phyloP scores from a whole-genome alignment of 1,284 basidiomycete species.

The Naganishia albida region DNA sequence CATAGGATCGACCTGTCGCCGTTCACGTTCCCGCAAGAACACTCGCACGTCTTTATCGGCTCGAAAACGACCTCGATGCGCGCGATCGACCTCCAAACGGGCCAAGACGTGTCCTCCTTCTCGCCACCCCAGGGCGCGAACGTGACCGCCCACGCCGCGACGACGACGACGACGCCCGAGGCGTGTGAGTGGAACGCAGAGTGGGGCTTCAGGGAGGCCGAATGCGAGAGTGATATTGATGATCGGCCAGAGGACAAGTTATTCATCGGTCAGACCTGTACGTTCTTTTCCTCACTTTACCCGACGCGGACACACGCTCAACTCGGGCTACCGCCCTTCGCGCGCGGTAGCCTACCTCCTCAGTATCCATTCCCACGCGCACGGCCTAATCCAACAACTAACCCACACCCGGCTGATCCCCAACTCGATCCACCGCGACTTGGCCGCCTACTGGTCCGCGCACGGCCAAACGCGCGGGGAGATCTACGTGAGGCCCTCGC shows the following conservation, averaged over 20 bases:
- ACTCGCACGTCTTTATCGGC: slow-evolving; percentile 51
- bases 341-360: slow-evolving; percentile 27
- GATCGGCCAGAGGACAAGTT: slow-evolving; percentile 33
- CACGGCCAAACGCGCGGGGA: slow-evolving; percentile 39
- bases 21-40: slow-evolving; percentile 51
- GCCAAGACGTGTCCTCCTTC: slow-evolving; percentile 49
- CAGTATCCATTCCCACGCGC: slow-evolving; percentile 26
- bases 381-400: slow-evolving; percentile 32
- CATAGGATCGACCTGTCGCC: slow-evolving; percentile 52
- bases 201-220: slow-evolving; percentile 22
- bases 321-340: too few species aligned
- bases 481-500: slow-evolving; percentile 32
- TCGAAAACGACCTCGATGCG: slow-evolving; percentile 51
- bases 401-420: slow-evolving; percentile 36
- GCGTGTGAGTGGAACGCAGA: slow-evolving; percentile 18
- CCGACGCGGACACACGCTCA: background rate
- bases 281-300: background rate
- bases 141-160: background rate
- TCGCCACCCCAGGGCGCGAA: slow-evolving; percentile 22
- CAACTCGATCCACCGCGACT: slow-evolving; percentile 49
- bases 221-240: slow-evolving; percentile 34
- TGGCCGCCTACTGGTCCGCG: slow-evolving; percentile 50
- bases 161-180: slow-evolving; percentile 6
- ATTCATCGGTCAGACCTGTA: slow-evolving; percentile 31
- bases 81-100: slow-evolving; percentile 51